A percentile compares a stretch with the other conserved stretches of the same genome.
Conservation (phyloP, 2,329 filamentous ascomycete species). For the Aspergillus costaricaensis region DNA sequence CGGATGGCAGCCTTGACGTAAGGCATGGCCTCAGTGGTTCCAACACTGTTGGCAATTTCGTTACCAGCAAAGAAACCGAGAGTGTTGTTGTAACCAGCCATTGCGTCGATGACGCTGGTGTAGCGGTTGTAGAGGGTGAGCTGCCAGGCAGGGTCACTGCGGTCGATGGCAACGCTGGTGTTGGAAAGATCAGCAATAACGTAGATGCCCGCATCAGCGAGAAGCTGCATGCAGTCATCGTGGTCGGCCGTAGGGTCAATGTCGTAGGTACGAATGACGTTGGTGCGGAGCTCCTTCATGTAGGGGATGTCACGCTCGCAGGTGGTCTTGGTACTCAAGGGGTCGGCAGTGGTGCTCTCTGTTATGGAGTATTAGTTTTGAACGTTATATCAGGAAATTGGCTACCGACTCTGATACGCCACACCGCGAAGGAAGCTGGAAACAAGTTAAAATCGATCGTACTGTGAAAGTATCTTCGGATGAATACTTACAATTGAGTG, state of each 20-base stretch:
- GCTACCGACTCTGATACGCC: conserved; percentile 71
- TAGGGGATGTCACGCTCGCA: conserved; percentile 85
- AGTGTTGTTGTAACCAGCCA: conserved; percentile 81
- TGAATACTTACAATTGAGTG: conserved; percentile 58
- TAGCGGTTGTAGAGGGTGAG: conserved; percentile 75
- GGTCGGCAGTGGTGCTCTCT: conserved; percentile 70
- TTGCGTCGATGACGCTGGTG: conserved; percentile 74
- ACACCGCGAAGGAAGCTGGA: conserved; percentile 76
- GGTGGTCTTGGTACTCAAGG: conserved; percentile 67
- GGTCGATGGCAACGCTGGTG: conserved; percentile 80
- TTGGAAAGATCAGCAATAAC: conserved; percentile 86
- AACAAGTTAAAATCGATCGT: conserved; percentile 7
- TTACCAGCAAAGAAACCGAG: conserved; percentile 98
- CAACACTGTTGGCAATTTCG: conserved; percentile 84
- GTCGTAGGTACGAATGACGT: conserved; percentile 91
- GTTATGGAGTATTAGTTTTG: conserved; percentile 4
- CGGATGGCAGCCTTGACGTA: conserved; percentile 97
- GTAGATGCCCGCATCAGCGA: conserved; percentile 85
- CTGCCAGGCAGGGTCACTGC: conserved; percentile 76
- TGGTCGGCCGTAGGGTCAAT: conserved; percentile 79
- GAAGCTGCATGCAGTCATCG: conserved; percentile 75
- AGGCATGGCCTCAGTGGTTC: conserved; percentile 84
- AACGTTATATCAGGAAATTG: neutral
- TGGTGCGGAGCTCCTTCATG: conserved; percentile 75
- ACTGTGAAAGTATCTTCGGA: neutral